Evolutionary conservation across 495 filamentous ascomycete species (phyloP).

Genomic region (Penicillium desertorum): DNA sequence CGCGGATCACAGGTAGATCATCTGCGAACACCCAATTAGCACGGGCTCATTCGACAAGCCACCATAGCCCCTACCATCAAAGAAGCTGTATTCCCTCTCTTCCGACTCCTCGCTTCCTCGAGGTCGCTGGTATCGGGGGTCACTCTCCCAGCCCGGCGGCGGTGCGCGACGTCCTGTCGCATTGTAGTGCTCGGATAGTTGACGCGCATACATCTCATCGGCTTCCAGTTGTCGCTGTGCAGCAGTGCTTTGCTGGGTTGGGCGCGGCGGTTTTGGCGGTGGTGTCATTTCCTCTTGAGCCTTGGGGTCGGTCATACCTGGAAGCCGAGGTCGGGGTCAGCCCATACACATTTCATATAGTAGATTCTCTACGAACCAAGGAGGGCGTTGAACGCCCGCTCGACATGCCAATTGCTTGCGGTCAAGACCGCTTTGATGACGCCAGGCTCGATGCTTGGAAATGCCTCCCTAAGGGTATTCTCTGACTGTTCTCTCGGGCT

Average conservation of each 20-base stretch:
- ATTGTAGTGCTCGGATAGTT: conserved; percentile 88
- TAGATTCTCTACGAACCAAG: conserved; percentile 56
- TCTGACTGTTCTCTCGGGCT: conserved; percentile 80
- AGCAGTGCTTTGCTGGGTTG: conserved; percentile 55
- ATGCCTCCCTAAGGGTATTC: conserved; percentile 88
- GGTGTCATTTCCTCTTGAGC: conserved; percentile 65
- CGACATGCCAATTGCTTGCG: conserved; percentile 83
- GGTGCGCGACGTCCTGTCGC: conserved; percentile 43
- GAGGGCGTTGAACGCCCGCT: conserved; percentile 94
- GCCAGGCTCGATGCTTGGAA: conserved; percentile 74
- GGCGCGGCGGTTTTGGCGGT: conserved; percentile 72
- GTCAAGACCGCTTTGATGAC: conserved; percentile 86
- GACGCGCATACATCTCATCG: conserved; percentile 91
- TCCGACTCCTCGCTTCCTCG: conserved; percentile 48
- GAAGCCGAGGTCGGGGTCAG: conserved; percentile 9
- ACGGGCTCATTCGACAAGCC: neutral
- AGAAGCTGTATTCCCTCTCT: conserved; percentile 77
- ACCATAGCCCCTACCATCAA: conserved; percentile 61
- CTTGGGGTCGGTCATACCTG: conserved; percentile 92
- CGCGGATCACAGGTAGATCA: conserved; percentile 88
- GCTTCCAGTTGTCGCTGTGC: conserved; percentile 78
- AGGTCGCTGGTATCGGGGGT: conserved; percentile 32
- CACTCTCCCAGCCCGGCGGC: conserved; percentile 46
- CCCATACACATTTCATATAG: neutral
- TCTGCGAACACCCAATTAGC: conserved; percentile 48